Base-by-base conservation (phyloP, 352 stramenopile species). In the Pythium monospermum region DNA sequence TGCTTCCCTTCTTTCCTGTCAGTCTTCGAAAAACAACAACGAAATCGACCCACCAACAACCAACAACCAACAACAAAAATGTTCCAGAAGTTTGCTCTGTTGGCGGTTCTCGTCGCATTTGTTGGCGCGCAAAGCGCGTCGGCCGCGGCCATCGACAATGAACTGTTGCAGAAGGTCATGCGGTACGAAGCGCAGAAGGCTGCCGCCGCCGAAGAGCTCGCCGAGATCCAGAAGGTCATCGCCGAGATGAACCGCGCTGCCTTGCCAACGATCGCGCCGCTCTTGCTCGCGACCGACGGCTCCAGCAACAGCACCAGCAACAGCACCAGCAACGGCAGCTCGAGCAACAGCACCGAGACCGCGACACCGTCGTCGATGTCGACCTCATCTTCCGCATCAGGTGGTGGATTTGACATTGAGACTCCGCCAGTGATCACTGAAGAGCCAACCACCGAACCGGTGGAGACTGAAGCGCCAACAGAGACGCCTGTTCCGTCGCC, bases 201-300 rank as follows among this genome's bases (percentile, higher is more conserved):
- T n/a, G 30, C 11, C 10, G 39, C 32, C 28, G 39, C 23, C 1
- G n/a, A 7, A 4, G 30, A 58, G 50, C 41, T 58, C 40, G 40
- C 41, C n/a, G 31, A 36, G 50, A 58, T 58, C 50, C 6, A 58
- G 41, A 35, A 51, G 40, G 43, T 58, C 23, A 18, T 50, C 32
- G 32, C 18, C 3, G 21, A 6, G 37, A 50, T 58, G 50, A 27
- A 44, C 18, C 31, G 30, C 43, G 21, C 6, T 12, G 10, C 45
- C 32, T 18, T 26, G 18, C 18, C 36, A 28, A 15, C 18, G 22
- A 43, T 50, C 50, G 16, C 30, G 31, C 23, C 50, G 11, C 15
- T 51, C 28, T 44, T 37, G n/a, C 30, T 42, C 2, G 19, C 35
- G 44, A 35, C 15, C 30, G 30, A 15, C 30, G 30, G 8, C 8